A percentile compares a stretch with the other conserved stretches of the same genome.
phyloP scores from a whole-genome alignment of 768 basidiomycete genomes.

The Neoboletus magnificus region DNA sequence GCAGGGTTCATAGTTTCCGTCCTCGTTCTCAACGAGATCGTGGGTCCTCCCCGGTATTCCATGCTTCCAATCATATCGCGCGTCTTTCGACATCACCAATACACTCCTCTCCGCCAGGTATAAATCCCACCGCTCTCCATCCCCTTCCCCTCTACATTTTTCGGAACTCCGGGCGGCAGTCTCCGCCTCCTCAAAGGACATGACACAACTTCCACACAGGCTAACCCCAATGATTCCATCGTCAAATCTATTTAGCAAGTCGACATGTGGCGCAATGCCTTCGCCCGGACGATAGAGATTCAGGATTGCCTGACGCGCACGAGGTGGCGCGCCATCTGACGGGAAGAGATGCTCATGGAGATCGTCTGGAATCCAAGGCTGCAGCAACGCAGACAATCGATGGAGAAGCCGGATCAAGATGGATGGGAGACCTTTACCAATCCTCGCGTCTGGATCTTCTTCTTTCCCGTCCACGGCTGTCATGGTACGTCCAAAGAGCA shows the following conservation, averaged over 20 bases:
- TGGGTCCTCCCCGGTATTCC: slow-evolving; percentile 65
- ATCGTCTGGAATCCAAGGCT: slow-evolving; percentile 45
- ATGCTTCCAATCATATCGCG: slow-evolving; percentile 86
- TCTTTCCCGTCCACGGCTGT: slow-evolving; percentile 8
- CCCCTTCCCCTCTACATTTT: background rate
- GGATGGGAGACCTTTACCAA: slow-evolving; percentile 50
- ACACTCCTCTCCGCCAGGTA: slow-evolving; percentile 77
- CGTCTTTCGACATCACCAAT: slow-evolving; percentile 73
- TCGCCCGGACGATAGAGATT: slow-evolving; percentile 89
- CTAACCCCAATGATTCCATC: slow-evolving; percentile 91
- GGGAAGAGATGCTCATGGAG: slow-evolving; percentile 64
- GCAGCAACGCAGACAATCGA: slow-evolving; percentile 46
- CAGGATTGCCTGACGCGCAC: slow-evolving; percentile 80
- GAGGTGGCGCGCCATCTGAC: slow-evolving; percentile 28
- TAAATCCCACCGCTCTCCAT: slow-evolving; percentile 37
- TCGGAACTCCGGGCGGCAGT: background rate
- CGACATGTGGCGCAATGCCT: slow-evolving; percentile 87
- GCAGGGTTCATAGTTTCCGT: slow-evolving; percentile 16
- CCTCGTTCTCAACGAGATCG: slow-evolving; percentile 53
- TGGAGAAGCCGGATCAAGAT: slow-evolving; percentile 54
- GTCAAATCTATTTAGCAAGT: slow-evolving; percentile 77
- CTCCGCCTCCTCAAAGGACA: slow-evolving; percentile 57
- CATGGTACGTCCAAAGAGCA: slow-evolving; percentile 69
- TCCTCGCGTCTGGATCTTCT: slow-evolving; percentile 13
- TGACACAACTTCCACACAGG: slow-evolving; percentile 73